phyloP scores from a whole-genome alignment of 2,329 filamentous ascomycete genomes.

The Pseudocercospora crystallina region DNA sequence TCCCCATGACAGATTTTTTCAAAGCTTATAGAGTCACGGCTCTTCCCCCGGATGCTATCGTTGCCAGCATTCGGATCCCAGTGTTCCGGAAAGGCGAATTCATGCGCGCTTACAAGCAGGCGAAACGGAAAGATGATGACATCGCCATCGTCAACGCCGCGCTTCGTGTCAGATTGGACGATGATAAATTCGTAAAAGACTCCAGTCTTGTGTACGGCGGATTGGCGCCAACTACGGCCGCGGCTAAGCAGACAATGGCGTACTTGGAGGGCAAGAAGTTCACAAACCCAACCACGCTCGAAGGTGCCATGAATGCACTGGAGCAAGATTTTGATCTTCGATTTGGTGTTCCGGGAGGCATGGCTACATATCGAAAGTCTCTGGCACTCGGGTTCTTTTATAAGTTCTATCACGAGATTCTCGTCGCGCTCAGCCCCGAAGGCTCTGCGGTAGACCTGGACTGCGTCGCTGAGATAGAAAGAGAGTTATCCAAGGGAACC shows the following conservation, averaged over 20 bases:
- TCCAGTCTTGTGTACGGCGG: constrained; percentile 87
- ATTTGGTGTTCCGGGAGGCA: constrained; percentile 91
- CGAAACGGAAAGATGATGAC: constrained; percentile 96
- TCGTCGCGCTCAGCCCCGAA: constrained; percentile 58
- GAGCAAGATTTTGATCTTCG: constrained; percentile 83
- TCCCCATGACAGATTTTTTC: constrained; percentile 93
- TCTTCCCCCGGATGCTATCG: constrained; percentile 75
- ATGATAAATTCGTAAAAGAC: constrained; percentile 68
- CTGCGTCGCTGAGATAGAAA: constrained; percentile 79
- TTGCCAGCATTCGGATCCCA: constrained; percentile 84
- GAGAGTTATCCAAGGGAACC: constrained; percentile 74
- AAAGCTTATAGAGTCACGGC: constrained; percentile 86
- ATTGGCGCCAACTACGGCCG: constrained; percentile 90
- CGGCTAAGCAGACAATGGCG: constrained; percentile 73
- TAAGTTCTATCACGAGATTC: constrained; percentile 88
- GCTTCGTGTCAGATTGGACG: constrained; percentile 69
- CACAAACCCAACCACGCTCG: constrained; percentile 76
- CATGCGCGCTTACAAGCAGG: constrained; percentile 89
- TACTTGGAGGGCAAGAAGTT: constrained; percentile 77
- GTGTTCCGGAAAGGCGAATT: constrained; percentile 75
- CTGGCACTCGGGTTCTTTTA: constrained; percentile 94
- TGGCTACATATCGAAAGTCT: constrained; percentile 93
- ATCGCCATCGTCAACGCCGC: constrained; percentile 96
- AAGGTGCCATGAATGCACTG: constrained; percentile 86
- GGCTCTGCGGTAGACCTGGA: constrained; percentile 65